A percentile compares a stretch with the other conserved stretches of the same genome.
Conservation (phyloP, 306 rosid genomes). For the Dalbergia cultrata region DNA sequence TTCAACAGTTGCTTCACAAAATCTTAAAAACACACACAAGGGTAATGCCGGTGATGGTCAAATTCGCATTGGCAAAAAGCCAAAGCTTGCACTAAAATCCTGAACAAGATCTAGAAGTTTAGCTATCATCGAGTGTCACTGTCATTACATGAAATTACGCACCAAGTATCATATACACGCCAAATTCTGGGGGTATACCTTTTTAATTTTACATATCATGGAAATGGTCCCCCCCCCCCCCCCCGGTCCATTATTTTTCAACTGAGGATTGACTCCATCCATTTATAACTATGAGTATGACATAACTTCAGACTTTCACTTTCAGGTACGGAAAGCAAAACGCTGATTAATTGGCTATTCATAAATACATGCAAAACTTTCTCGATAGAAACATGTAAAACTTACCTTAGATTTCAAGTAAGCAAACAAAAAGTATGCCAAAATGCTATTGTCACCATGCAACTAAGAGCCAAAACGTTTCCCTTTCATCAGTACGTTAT, state of each 20-base stretch:
- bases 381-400: conserved; percentile 20
- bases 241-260: not conserved
- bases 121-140: conserved; percentile 1
- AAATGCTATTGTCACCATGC: conserved; percentile 39
- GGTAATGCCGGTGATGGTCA: not conserved
- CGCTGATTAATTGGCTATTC: conserved; percentile 11
- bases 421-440: conserved; percentile 5
- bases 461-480: conserved; percentile 21
- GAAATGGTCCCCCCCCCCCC: conserved; percentile 51
- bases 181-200: not conserved
- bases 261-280: not conserved
- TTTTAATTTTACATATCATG: not conserved
- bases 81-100: not conserved
- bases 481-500: not conserved
- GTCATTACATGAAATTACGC: not conserved
- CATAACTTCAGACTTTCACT: conserved; percentile 28
- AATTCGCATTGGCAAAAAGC: not conserved
- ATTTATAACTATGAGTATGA: conserved; percentile 23
- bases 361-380: not conserved
- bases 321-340: conserved; percentile 41
- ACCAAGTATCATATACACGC: conserved; percentile 16
- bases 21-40: too few species aligned
- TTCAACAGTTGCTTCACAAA: too few species aligned
- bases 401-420: not conserved
- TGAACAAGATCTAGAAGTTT: not conserved